Evolutionary conservation across 495 filamentous ascomycete species (phyloP), one percentile per base, ranked within the genome.

Genomic region (Acidiella bohemica): DNA sequence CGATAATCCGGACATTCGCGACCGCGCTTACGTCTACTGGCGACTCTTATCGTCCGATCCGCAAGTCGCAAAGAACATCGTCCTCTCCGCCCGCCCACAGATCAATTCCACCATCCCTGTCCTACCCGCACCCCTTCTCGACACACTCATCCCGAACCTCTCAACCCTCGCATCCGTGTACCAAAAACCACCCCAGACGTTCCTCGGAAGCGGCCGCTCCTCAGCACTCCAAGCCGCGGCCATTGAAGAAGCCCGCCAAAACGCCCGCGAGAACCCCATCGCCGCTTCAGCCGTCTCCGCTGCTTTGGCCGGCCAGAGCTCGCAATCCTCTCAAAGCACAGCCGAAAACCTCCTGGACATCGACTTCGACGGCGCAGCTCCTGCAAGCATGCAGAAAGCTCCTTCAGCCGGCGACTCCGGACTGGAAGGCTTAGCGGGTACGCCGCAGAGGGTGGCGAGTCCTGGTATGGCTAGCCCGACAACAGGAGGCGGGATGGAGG

Each of bases 81-180:
- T 99, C 32, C 77, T 99, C 30, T 87, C 88, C 4, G 80, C 90
- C 34, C 94, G 93, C 55, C 90, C 92, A 2, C 76, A 86, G 20
- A 99, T 99, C 57, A 78, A 82, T 23, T 84, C 87, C 14, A 96
- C 90, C 10, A 92, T 94, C 57, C 80, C 77, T 48, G 84, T 83
- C 36, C 72, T 96, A 14, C 86, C 92, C 2, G 72, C 80, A 14
- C 60, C 72, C 7, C 71, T 96, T 5, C 77, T 97, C 13, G 86
- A 96, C 22, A 75, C 84, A 50, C 75, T 97, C 3, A 74, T 96
- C 10, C 68, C 67, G 4, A 86, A 96, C 59, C 74, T 97, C 11
- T 94, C 87, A n/a, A 93, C 92, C 10, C 74, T 97, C 16, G 85
- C 90, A 1, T 95, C 88, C 10, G 90, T 97, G n/a, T 97, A 97